Evolutionary conservation across 2,329 filamentous ascomycete species (phyloP).

Genomic region (Fusarium albidum): DNA sequence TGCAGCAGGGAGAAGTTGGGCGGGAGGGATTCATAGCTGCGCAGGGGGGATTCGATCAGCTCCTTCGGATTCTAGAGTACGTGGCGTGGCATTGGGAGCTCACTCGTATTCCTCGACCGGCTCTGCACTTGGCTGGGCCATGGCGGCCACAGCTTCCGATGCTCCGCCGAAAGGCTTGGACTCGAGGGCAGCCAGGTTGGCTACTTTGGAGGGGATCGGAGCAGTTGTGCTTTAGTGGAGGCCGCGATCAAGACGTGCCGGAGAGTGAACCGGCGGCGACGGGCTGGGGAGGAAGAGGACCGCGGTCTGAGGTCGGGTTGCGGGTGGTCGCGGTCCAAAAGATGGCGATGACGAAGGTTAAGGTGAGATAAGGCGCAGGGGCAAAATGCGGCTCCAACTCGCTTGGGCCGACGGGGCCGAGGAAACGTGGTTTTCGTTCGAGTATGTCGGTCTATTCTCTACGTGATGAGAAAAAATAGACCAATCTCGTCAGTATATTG

Average conservation of each 20-base stretch:
- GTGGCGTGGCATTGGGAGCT: conserved; percentile 37
- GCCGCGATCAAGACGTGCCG: conserved; percentile 16
- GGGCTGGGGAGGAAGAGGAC: neutral
- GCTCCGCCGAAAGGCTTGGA: conserved; percentile 68
- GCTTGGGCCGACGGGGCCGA: conserved; percentile 25
- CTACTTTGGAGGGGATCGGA: conserved; percentile 42
- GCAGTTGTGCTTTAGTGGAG: conserved; percentile 26
- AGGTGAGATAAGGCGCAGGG: conserved; percentile 30
- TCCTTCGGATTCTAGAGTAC: neutral
- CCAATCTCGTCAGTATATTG: neutral
- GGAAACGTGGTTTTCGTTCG: conserved; percentile 8
- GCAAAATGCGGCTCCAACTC: conserved; percentile 31
- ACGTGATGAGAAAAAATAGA: too few relatives aligned
- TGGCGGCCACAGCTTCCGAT: conserved; percentile 72
- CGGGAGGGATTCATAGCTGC: conserved; percentile 90
- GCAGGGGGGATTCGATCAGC: conserved; percentile 11
- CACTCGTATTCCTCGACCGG: conserved; percentile 73
- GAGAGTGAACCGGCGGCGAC: conserved; percentile 11
- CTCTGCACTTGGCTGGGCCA: conserved; percentile 73
- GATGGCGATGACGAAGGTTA: conserved; percentile 30
- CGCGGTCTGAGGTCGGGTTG: conserved; percentile 12
- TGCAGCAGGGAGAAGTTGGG: conserved; percentile 92
- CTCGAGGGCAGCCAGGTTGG: conserved; percentile 71
- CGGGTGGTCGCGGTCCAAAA: conserved; percentile 14
- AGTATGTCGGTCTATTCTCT: conserved; percentile 11